Percentiles rank a stretch among this genome's conserved stretches.
Evolutionary conservation across 768 basidiomycete genomes (phyloP).

Genomic region (Krasilnikovozyma curviuscula): DNA sequence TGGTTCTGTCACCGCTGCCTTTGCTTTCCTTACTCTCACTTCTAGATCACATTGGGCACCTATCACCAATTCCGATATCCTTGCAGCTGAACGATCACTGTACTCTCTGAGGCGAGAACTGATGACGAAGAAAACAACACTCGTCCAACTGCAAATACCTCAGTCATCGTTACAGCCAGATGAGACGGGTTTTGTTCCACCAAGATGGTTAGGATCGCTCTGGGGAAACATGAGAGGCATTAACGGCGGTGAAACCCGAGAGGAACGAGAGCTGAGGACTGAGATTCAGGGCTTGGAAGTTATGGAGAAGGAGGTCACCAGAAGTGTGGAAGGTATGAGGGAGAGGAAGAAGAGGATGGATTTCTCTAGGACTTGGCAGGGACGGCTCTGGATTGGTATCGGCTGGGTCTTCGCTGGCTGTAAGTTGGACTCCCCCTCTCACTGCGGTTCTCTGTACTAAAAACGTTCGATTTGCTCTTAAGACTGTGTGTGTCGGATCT

Average conservation of each 20-base stretch:
- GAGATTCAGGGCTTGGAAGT: slow-evolving; percentile 6
- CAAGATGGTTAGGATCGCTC: neutral
- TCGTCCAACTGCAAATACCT: too few relatives aligned
- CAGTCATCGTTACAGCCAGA: too few relatives aligned
- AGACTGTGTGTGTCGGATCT: slow-evolving; percentile 8
- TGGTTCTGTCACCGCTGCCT: slow-evolving; percentile 6
- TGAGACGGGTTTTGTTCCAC: too few relatives aligned
- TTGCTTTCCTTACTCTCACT: slow-evolving; percentile 1
- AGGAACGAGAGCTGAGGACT: neutral
- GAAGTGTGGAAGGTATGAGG: slow-evolving; percentile 1
- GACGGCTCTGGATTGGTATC: neutral
- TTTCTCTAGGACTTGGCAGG: slow-evolving; percentile 6
- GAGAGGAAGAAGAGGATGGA: slow-evolving; percentile 7
- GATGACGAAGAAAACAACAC: neutral
- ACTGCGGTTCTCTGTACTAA: neutral
- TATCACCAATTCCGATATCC: slow-evolving; percentile 3
- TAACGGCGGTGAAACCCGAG: neutral
- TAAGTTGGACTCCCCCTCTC: neutral
- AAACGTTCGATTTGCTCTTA: neutral
- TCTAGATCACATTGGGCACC: slow-evolving; percentile 3
- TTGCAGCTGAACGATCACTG: slow-evolving; percentile 8
- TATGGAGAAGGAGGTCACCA: neutral
- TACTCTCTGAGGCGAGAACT: slow-evolving; percentile 1
- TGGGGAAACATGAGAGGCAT: neutral
- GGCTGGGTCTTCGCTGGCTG: slow-evolving; percentile 11